A percentile compares a stretch with the other conserved stretches of the same genome.
phyloP scores from a whole-genome alignment of 164 flowering plant genomes.

The Stephania japonica region DNA sequence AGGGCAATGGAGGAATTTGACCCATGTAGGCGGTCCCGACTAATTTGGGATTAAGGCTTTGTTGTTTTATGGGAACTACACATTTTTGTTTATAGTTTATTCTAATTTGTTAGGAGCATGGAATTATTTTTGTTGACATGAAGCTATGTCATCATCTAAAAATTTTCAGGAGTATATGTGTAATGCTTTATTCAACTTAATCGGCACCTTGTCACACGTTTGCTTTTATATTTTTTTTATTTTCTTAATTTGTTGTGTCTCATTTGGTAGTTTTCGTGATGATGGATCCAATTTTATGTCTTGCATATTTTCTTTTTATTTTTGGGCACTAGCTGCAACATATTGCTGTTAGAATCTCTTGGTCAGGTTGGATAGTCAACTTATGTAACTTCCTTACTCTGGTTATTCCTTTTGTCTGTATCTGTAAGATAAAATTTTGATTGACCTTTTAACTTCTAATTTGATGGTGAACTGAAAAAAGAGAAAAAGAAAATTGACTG shows the following conservation, averaged over 20 bases:
- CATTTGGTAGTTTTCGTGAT: background rate
- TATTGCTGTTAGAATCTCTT: background rate
- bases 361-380: background rate
- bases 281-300: background rate
- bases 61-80: too few relatives aligned
- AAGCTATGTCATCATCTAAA: too few relatives aligned
- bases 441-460: background rate
- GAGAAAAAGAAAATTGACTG: background rate
- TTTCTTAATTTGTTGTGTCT: background rate
- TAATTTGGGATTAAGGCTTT: too few relatives aligned
- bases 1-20: too few relatives aligned
- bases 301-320: background rate
- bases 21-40: too few relatives aligned
- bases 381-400: background rate
- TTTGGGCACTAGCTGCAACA: background rate
- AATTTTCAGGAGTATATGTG: too few relatives aligned
- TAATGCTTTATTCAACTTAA: too few relatives aligned
- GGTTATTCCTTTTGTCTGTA: background rate
- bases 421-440: background rate
- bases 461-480: background rate
- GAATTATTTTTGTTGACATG: too few relatives aligned
- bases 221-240: background rate
- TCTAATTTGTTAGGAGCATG: too few relatives aligned
- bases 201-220: background rate
- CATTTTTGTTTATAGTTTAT: too few relatives aligned